Conservation (phyloP, 805 yeast species). For the Candida suzukii region DNA sequence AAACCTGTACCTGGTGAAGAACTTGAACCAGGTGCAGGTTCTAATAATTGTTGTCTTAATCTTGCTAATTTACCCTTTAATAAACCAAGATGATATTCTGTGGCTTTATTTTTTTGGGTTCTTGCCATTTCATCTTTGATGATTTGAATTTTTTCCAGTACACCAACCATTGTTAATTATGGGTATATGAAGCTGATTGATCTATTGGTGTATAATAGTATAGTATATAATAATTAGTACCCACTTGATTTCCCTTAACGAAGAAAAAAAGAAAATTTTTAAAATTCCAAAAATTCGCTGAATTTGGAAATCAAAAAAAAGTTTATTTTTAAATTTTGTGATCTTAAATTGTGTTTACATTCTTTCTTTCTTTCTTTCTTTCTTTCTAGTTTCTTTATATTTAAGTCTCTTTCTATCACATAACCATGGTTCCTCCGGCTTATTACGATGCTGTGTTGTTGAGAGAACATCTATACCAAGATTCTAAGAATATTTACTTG, state of each 20-base stretch:
- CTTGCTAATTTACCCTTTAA: slow-evolving; percentile 92
- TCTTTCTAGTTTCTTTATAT: not conserved
- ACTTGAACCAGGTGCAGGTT: slow-evolving; percentile 70
- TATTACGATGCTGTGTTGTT: slow-evolving; percentile 24
- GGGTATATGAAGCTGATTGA: no score
- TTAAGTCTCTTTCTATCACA: not conserved
- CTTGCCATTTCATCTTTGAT: slow-evolving; percentile 91
- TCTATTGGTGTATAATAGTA: no score
- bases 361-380: not conserved
- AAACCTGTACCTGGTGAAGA: slow-evolving; percentile 72
- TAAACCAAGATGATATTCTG: slow-evolving; percentile 93
- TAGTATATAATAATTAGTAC: no score
- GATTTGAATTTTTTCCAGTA: slow-evolving; percentile 68
- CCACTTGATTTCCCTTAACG: no score
- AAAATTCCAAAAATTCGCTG: no score
- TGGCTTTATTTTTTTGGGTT: slow-evolving; percentile 96
- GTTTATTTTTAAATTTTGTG: no score
- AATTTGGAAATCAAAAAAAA: no score
- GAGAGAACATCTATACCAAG: slow-evolving; percentile 27
- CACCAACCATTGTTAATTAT: slow-evolving; percentile 30
- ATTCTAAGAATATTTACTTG: slow-evolving; percentile 14
- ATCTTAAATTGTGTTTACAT: no score
- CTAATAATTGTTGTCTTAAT: slow-evolving; percentile 83
- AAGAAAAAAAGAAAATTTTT: no score
- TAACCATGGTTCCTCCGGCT: slow-evolving; percentile 27